A percentile compares a stretch with the other conserved stretches of the same genome.
Evolutionary conservation across 139 green algal species (phyloP).

Genomic region (Coccomyxa sp.): DNA sequence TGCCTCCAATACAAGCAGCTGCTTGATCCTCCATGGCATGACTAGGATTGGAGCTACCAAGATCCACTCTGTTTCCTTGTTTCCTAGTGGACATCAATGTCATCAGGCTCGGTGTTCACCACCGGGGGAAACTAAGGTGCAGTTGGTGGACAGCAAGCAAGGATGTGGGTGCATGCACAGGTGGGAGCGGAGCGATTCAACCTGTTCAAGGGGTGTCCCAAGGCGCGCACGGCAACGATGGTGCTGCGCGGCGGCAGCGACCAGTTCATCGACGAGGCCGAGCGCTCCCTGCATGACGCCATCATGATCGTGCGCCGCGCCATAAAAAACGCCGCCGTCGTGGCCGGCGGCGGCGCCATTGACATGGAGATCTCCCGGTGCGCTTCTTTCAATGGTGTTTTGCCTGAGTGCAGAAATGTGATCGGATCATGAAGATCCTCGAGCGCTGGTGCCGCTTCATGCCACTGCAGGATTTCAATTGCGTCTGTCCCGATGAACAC

Average conservation of each 20-base stretch:
- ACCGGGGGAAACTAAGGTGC: too few species aligned
- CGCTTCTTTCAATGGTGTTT: background rate
- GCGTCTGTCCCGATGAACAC: too few species aligned
- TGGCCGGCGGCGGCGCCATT: conserved; percentile 93
- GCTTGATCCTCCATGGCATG: too few species aligned
- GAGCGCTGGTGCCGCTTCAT: too few species aligned
- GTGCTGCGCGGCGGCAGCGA: conserved; percentile 93
- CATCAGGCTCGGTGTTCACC: too few species aligned
- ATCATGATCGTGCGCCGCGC: conserved; percentile 97
- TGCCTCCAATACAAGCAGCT: too few species aligned
- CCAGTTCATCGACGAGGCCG: conserved; percentile 94
- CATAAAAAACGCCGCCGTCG: conserved; percentile 76
- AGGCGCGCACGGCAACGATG: conserved; percentile 88
- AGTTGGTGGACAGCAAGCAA: too few species aligned
- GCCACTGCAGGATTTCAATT: too few species aligned
- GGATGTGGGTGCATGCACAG: conserved; percentile 16
- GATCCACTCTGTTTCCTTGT: too few species aligned
- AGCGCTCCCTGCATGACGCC: conserved; percentile 94
- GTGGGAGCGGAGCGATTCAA: conserved; percentile 97
- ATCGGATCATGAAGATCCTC: too few species aligned
- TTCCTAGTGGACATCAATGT: too few species aligned
- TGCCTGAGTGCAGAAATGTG: background rate
- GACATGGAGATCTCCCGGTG: conserved; percentile 82
- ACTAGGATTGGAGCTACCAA: too few species aligned
- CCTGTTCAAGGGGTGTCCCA: conserved; percentile 92